Percentiles rank a stretch among this genome's conserved stretches.
Evolutionary conservation across 768 basidiomycete species (phyloP).

Genomic region (Holtermannia corniformis): DNA sequence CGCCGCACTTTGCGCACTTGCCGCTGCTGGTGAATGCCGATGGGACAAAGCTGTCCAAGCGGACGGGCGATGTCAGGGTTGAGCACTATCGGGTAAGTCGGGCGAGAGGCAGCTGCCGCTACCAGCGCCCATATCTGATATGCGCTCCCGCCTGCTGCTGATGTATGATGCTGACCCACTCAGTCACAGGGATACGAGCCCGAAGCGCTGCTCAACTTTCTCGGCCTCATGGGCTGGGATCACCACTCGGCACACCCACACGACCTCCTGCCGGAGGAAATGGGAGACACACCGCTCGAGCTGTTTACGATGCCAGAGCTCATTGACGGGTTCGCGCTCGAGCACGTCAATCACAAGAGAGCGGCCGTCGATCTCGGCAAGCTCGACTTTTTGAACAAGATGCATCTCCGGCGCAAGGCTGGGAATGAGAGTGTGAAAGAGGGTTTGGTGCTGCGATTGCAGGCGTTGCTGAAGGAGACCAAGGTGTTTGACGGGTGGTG

Average conservation of each 20-base stretch:
- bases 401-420: constrained; percentile 59
- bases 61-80: constrained; percentile 80
- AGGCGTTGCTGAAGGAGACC: constrained; percentile 17
- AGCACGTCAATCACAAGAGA: constrained; percentile 67
- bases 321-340: constrained; percentile 68
- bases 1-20: constrained; percentile 81
- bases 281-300: constrained; percentile 23
- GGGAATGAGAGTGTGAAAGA: constrained; percentile 42
- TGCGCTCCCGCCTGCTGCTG: background rate
- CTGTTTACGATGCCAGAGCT: constrained; percentile 50
- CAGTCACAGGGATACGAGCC: constrained; percentile 86
- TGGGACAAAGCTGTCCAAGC: constrained; percentile 89
- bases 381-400: constrained; percentile 79
- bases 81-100: constrained; percentile 72
- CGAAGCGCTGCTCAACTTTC: constrained; percentile 78
- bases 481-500: constrained; percentile 29
- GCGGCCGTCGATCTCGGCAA: constrained; percentile 70
- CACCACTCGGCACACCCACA: constrained; percentile 44
- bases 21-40: constrained; percentile 83
- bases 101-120: background rate
- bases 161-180: background rate
- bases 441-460: constrained; percentile 51
- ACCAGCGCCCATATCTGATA: background rate
- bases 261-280: constrained; percentile 4
- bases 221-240: constrained; percentile 91